phyloP scores from a whole-genome alignment of 176 grass and related monocot species.

The Raddia distichophylla region DNA sequence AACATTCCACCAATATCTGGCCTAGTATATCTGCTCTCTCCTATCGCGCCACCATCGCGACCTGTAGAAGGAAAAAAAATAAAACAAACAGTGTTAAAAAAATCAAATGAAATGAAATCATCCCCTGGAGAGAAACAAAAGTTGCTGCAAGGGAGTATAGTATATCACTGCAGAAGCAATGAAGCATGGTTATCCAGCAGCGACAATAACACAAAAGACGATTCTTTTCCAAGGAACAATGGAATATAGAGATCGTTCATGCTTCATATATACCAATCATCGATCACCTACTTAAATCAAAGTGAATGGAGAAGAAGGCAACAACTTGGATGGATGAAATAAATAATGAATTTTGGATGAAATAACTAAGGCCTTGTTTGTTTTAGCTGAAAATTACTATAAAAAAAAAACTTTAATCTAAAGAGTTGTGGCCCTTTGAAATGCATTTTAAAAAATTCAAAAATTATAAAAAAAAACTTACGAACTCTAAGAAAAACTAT shows the following conservation, averaged over 20 bases:
- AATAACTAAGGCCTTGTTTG: too few relatives aligned
- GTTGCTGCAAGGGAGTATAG: not conserved
- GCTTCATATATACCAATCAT: not conserved
- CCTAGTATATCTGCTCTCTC: constrained; percentile 72
- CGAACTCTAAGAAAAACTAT: too few relatives aligned
- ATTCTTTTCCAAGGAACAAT: not conserved
- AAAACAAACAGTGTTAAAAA: constrained; percentile 30
- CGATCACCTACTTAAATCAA: not conserved
- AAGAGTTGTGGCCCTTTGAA: too few relatives aligned
- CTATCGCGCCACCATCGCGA: constrained; percentile 70
- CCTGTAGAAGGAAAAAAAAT: constrained; percentile 59
- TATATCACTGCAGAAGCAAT: not conserved
- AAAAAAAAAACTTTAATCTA: too few relatives aligned
- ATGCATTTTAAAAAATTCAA: too few relatives aligned
- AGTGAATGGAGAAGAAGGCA: not conserved
- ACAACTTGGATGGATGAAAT: not conserved
- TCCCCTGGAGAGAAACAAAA: not conserved
- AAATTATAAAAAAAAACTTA: too few relatives aligned
- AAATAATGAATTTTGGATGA: not conserved
- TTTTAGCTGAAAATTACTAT: too few relatives aligned
- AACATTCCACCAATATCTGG: constrained; percentile 6
- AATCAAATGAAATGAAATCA: not conserved
- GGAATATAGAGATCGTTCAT: not conserved
- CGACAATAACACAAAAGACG: not conserved
- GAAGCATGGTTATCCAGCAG: constrained; percentile 21